These are phyloP conservation scores for Starmerella asiatica DNA, from an alignment of 805 yeast species.

Conservation along the genomic window DNA sequence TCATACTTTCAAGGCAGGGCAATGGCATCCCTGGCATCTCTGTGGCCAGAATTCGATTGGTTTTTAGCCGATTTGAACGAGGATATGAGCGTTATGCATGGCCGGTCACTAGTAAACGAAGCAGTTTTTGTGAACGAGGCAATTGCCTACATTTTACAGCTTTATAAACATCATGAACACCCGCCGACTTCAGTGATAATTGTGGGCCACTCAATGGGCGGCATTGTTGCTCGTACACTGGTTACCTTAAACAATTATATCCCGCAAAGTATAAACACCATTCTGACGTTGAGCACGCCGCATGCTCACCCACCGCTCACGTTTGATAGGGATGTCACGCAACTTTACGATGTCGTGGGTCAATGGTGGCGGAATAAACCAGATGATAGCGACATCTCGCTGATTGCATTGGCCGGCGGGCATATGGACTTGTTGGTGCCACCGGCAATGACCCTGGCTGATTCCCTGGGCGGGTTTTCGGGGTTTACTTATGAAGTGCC, in stretches of 20 bases:
- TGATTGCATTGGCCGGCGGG: conserved; percentile 87
- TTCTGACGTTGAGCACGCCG: conserved; percentile 78
- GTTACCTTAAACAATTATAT: conserved; percentile 64
- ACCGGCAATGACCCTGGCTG: conserved; percentile 73
- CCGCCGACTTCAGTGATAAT: conserved; percentile 59
- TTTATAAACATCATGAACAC: conserved; percentile 35
- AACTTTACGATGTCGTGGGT: conserved; percentile 60
- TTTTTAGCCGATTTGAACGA: conserved; percentile 90
- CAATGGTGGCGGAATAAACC: conserved; percentile 50
- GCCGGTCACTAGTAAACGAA: conserved; percentile 82
- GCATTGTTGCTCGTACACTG: conserved; percentile 79
- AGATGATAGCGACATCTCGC: conserved; percentile 40
- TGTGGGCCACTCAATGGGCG: conserved; percentile 95
- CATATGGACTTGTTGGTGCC: conserved; percentile 63
- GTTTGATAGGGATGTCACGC: conserved; percentile 75
- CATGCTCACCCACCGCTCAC: conserved; percentile 88
- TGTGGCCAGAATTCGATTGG: conserved; percentile 52
- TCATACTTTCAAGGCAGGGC: conserved; percentile 80
- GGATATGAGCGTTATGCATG: conserved; percentile 93
- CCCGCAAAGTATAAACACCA: conserved; percentile 62
- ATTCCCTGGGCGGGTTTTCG: conserved; percentile 68
- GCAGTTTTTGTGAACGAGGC: conserved; percentile 90
- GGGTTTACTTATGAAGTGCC: conserved; percentile 79
- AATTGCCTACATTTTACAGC: conserved; percentile 52
- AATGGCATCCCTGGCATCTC: conserved; percentile 71